Percentiles rank a stretch among this genome's conserved stretches.
Conservation (phyloP, 805 yeast genomes). For the Candida morakotiae region DNA sequence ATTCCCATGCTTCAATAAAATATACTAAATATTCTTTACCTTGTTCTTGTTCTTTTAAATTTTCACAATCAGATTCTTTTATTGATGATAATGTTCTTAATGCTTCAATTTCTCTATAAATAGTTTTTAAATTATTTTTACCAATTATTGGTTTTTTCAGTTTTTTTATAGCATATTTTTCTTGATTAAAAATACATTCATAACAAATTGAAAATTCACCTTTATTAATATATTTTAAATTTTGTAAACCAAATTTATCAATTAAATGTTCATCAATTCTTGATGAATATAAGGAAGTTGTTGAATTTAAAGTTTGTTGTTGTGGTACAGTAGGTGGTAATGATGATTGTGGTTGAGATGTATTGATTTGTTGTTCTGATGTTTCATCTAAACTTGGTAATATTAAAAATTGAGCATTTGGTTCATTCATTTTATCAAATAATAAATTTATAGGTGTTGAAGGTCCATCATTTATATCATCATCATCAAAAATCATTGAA, state of each 20-base stretch:
- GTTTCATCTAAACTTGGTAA: neutral
- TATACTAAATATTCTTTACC: slow-evolving; percentile 77
- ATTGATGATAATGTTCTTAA: slow-evolving; percentile 41
- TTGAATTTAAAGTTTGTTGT: slow-evolving; percentile 2
- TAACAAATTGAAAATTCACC: slow-evolving; percentile 92
- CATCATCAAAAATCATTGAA: neutral
- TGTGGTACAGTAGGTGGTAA: too few species aligned
- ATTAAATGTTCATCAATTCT: slow-evolving; percentile 41
- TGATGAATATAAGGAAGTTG: slow-evolving; percentile 3
- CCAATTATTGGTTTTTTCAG: slow-evolving; percentile 60
- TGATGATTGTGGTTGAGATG: neutral
- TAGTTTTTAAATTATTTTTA: slow-evolving; percentile 52
- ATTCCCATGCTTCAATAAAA: slow-evolving; percentile 84
- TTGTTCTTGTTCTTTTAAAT: slow-evolving; percentile 42
- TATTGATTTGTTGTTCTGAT: too few species aligned
- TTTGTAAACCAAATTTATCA: slow-evolving; percentile 46
- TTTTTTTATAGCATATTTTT: slow-evolving; percentile 83
- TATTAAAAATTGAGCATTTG: slow-evolving; percentile 3
- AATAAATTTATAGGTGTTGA: slow-evolving; percentile 9
- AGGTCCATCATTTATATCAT: slow-evolving; percentile 4
- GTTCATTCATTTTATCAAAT: slow-evolving; percentile 4
- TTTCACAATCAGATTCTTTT: slow-evolving; percentile 28
- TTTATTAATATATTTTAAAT: slow-evolving; percentile 67
- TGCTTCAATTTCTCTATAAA: slow-evolving; percentile 76
- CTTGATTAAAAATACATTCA: slow-evolving; percentile 65